These are phyloP conservation scores for Pseudocercospora musae DNA, from an alignment of 2,329 filamentous ascomycete genomes.

Conservation along the genomic window DNA sequence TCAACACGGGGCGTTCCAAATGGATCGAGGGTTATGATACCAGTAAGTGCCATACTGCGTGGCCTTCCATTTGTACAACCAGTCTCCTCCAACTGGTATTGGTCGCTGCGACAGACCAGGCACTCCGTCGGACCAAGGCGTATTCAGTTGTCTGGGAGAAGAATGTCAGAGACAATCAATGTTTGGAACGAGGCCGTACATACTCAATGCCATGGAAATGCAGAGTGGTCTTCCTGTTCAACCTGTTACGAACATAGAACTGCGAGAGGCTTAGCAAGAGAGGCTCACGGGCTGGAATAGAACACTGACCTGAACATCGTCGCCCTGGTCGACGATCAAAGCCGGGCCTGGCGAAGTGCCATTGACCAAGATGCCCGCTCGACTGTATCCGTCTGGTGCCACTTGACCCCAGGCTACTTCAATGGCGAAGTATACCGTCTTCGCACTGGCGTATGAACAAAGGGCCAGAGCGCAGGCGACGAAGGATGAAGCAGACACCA, in stretches of 20 bases:
- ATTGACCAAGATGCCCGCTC: slow-evolving; percentile 18
- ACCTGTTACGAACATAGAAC: slow-evolving; percentile 17
- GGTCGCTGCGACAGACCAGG: slow-evolving; percentile 21
- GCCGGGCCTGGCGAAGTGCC: slow-evolving; percentile 17
- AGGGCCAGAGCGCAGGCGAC: slow-evolving; percentile 4
- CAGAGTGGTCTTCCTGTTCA: slow-evolving; percentile 16
- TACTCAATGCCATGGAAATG: slow-evolving; percentile 25
- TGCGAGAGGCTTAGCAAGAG: not conserved
- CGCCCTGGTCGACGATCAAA: slow-evolving; percentile 15
- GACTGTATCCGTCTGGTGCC: slow-evolving; percentile 15
- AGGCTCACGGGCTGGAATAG: not conserved
- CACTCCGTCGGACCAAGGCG: slow-evolving; percentile 25
- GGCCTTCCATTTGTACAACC: slow-evolving; percentile 18
- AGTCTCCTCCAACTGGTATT: slow-evolving; percentile 19
- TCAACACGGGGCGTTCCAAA: not conserved
- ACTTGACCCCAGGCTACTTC: slow-evolving; percentile 11
- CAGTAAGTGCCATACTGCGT: slow-evolving; percentile 17
- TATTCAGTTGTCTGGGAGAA: slow-evolving; percentile 8
- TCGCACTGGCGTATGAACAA: slow-evolving; percentile 3
- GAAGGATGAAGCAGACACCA: slow-evolving; percentile 3
- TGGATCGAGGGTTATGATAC: not conserved
- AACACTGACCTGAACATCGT: slow-evolving; percentile 16
- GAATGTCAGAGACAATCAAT: not conserved
- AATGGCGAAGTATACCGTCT: slow-evolving; percentile 11
- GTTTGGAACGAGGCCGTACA: not conserved